Percentiles rank a stretch among this genome's conserved stretches.
These are phyloP conservation scores for Lotmaria passim DNA, from an alignment of 208 protist species.

Conservation along the genomic window DNA sequence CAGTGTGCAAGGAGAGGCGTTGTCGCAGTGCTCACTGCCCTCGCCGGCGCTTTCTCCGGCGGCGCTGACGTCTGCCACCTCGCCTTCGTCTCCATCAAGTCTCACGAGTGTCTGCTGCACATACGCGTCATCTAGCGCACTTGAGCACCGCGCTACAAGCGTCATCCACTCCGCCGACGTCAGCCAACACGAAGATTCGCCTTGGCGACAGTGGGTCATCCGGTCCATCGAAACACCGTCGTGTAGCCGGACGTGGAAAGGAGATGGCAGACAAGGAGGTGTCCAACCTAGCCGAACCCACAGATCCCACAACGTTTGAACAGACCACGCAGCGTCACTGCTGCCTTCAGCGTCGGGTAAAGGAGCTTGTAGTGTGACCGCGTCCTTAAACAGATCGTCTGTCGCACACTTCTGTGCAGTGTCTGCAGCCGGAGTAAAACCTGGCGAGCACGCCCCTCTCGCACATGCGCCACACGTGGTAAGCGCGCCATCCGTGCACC, in stretches of 20 bases:
- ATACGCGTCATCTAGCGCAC: slow-evolving; percentile 1
- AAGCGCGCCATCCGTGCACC: not conserved
- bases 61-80: too few species aligned
- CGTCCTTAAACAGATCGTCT: slow-evolving; percentile 8
- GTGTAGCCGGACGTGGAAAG: slow-evolving; percentile 9
- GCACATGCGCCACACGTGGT: not conserved
- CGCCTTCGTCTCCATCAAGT: not conserved
- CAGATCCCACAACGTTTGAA: slow-evolving; percentile 21
- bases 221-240: too few species aligned
- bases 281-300: slow-evolving; percentile 33
- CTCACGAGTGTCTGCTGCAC: not conserved
- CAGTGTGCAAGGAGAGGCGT: not conserved
- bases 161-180: slow-evolving; percentile 4
- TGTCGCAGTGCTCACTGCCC: not conserved
- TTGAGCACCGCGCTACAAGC: not conserved
- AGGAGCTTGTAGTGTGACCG: too few species aligned
- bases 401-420: too few species aligned
- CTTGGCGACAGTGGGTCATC: not conserved
- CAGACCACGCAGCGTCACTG: slow-evolving; percentile 26
- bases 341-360: too few species aligned
- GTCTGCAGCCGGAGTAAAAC: too few species aligned
- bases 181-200: not conserved
- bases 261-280: not conserved
- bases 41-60: not conserved
- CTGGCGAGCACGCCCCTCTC: too few species aligned